Evolutionary conservation across 106 monocot genomes (phyloP), one percentile per base, ranked within the genome.

Genomic region (Acorus calamus): DNA sequence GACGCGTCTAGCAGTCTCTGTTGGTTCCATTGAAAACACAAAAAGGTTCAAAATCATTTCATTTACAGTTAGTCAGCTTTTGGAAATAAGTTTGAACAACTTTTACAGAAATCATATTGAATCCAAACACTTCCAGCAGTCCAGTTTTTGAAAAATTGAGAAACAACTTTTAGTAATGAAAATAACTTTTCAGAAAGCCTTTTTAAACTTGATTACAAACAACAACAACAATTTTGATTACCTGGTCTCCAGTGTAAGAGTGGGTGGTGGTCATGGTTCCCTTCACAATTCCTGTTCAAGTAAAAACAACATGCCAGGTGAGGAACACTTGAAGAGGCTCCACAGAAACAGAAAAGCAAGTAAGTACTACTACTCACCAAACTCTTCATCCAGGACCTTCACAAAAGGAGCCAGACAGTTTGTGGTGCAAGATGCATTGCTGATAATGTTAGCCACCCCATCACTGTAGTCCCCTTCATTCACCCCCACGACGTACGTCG

Each of bases 221-320:
- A 28, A 28, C 28, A 28, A 28, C 1, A 1, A 1, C 28, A 28
- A 1, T 28, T 28, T 1, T 28, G 28, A 1, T 28, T 47, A 89
- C 93, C 86, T 94, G 89, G 74, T 96, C 96, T 4, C 96, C 96
- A 12, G 96, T 96, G 80, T 96, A 96, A 28, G 96, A 96, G 53
- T 96, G 96, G 59, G 96, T 96, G 41, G 96, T 96, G 42, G 96
- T 96, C 96, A 96, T 96, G 14, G 90, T 96, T 62, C 96, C 96
- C 82, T 96, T 96, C 66, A 90, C 96, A 77, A 96, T 96, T 48
- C 87, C 93, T 93, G 45, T 28, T 28, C 70, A 78, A 12, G 42
- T 7, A 63, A 14, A 46, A 67, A 49, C 7, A 61, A 55, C 44
- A 3, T 63, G 7, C 13, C 47, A 47, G 53, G 0, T 41, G 14